Base-by-base conservation (phyloP, 257 asterid genomes). In the Primulina huaijiensis region DNA sequence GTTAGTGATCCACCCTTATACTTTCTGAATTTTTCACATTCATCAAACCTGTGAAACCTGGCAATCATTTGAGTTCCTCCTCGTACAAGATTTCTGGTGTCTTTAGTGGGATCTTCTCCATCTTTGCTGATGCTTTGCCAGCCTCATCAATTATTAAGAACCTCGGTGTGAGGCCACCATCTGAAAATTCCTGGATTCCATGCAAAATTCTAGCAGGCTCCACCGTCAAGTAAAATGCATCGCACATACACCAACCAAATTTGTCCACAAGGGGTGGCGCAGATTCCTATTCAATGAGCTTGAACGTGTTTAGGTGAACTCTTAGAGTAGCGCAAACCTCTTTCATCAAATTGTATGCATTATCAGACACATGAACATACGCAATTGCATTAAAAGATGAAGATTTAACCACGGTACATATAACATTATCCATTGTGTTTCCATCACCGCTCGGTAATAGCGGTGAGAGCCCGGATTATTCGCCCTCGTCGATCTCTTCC, bases 231-330 rank as follows among this genome's bases (percentile, higher is more conserved):
- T 82, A 82, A 16, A 82, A 82, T 0, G 87, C 87, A 59, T 82
- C 87, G 85, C 87, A 83, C 8, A 81, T 75, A 64, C 85, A 83
- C 88, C 87, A 83, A 2, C 87, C 87, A 17, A 82, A 82, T 7
- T 40, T 63, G 19, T 80, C 82, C 0, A 77, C 6, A 38, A 83
- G 75, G 5, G 30, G 53, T 23, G 87, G 81, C 2, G 71, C 71
- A 0, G 23, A 60, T 67, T 82, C 80, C 83, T 83, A 85, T 16
- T 83, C 82, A 40, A 77, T 16, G 64, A 83, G 7, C 81, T 74
- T 73, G 23, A 80, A 83, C 5, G 83, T 75, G 7, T 83, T 74
- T 34, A 80, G 7, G 66, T 80, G 87, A 25, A 77, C 82, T 0
- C 87, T 74, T 8, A 70, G 27, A 0, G 79, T 76, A 0, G 75